Percentiles rank a stretch among this genome's conserved stretches.
phyloP scores from a whole-genome alignment of 2,329 filamentous ascomycete genomes.

The Aureobasidium leucospermi region DNA sequence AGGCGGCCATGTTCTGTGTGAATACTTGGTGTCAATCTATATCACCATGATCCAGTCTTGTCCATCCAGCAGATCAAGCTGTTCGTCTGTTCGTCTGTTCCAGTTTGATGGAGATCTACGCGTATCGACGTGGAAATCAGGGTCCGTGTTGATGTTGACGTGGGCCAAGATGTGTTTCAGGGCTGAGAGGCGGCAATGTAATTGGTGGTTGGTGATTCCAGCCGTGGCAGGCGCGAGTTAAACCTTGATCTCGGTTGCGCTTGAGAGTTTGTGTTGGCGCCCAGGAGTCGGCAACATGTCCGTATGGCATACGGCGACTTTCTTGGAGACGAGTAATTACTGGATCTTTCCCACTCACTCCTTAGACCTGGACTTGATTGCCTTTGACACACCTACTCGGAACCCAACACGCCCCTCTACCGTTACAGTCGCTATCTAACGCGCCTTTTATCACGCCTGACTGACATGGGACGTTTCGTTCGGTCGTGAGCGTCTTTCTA shows the following conservation, averaged over 20 bases:
- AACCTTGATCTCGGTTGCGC: slow-evolving; percentile 6
- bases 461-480: not conserved
- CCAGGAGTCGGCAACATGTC: not conserved
- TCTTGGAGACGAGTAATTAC: not conserved
- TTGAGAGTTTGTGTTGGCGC: slow-evolving; percentile 5
- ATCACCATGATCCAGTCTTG: not conserved
- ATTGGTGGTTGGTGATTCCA: not conserved
- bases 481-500: not conserved
- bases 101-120: slow-evolving; percentile 6
- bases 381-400: not conserved
- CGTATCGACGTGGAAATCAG: not conserved
- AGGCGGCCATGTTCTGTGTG: not conserved
- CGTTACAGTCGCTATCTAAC: not conserved
- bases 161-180: not conserved
- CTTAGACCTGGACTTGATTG: not conserved
- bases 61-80: not conserved
- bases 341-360: not conserved
- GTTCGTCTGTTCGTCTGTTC: not conserved
- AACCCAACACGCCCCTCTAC: not conserved
- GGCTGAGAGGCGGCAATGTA: not conserved
- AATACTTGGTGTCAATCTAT: not conserved
- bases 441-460: not conserved
- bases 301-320: not conserved
- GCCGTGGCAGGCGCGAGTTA: not conserved
- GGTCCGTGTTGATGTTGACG: not conserved